Base-by-base conservation (phyloP, 257 asterid species). In the Ocimum tenuiflorum region DNA sequence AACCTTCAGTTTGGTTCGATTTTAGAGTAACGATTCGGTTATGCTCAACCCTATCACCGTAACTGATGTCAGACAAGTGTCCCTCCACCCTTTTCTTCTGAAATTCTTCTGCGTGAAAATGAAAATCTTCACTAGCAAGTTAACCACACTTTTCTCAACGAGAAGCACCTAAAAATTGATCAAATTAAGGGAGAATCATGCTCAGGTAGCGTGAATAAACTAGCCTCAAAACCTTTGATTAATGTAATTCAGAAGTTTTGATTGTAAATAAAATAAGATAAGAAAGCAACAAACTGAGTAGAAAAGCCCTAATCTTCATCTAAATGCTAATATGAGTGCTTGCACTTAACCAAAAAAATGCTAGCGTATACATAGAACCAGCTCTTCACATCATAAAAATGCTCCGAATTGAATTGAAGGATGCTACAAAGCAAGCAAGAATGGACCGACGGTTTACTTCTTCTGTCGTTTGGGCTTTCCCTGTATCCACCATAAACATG, bases 391-490 rank as follows among this genome's bases (percentile, higher is more conserved):
- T 75, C 73, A 56, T 67, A 75, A 61, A 18, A 65, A 54, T 43
- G 10, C 60, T 38, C 4, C 31, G 31, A 27, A 18, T n/a, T 5
- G 47, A 42, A 39, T 8, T 35, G 39, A 71, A 50, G 36, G 53
- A 59, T 46, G 19, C 38, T 56, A 54, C 51, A 41, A 13, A 46
- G 35, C 64, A 42, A 43, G 71, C 63, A 64, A 60, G 45, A 51
- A 23, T 3, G 38, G 39, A 41, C 17, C n/a, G 42, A 24, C 23
- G 53, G 47, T 69, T 60, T 73, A 83, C 69, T 69, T 78, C 80
- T 62, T 83, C 65, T 49, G 72, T 58, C 74, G 80, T 52, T 78
- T 83, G 15, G 70, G 70, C 70, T 39, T 78, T 53, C 38, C 76
- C 88, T 83, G 83, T 56, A 81, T 51, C 48, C 53, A n/a, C 49